These are phyloP conservation scores for Cornus suecica DNA, from an alignment of 148 eudicot genomes.

Conservation along the genomic window DNA sequence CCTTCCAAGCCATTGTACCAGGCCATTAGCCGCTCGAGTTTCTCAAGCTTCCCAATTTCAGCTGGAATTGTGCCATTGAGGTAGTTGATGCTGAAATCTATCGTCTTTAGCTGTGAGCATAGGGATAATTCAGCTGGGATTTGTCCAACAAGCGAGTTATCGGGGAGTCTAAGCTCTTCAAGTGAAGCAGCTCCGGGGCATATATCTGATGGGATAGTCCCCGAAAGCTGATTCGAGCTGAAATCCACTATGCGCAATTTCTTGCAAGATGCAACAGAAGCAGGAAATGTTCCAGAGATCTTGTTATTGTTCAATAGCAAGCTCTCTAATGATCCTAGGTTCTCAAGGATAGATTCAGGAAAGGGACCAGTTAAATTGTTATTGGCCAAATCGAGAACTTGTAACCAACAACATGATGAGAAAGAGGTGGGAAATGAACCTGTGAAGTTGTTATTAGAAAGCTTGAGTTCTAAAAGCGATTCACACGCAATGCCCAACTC, in stretches of 20 bases:
- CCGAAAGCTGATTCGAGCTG: constrained; percentile 78
- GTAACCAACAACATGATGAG: constrained; percentile 66
- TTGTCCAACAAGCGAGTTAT: constrained; percentile 61
- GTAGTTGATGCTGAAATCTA: constrained; percentile 86
- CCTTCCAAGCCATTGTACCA: constrained; percentile 97
- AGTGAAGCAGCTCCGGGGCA: constrained; percentile 56
- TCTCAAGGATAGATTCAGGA: constrained; percentile 47
- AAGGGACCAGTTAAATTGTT: constrained; percentile 71
- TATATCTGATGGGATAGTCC: constrained; percentile 59
- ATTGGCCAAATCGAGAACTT: constrained; percentile 63
- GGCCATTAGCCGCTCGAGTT: constrained; percentile 74
- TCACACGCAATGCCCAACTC: constrained; percentile 63
- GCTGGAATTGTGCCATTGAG: constrained; percentile 74
- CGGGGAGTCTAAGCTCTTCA: constrained; percentile 81
- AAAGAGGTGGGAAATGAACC: constrained; percentile 58
- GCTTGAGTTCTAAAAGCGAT: constrained; percentile 58
- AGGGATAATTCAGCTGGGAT: constrained; percentile 64
- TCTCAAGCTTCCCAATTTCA: constrained; percentile 59
- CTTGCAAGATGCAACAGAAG: constrained; percentile 51
- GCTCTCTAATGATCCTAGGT: constrained; percentile 57
- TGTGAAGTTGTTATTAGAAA: constrained; percentile 61
- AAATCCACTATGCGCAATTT: constrained; percentile 67
- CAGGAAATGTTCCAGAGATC: constrained; percentile 66
- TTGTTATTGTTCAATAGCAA: constrained; percentile 59
- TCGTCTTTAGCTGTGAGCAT: constrained; percentile 53